Evolutionary conservation across 495 filamentous ascomycete species (phyloP), one percentile per base, ranked within the genome.

Genomic region (Daldinia concentrica): DNA sequence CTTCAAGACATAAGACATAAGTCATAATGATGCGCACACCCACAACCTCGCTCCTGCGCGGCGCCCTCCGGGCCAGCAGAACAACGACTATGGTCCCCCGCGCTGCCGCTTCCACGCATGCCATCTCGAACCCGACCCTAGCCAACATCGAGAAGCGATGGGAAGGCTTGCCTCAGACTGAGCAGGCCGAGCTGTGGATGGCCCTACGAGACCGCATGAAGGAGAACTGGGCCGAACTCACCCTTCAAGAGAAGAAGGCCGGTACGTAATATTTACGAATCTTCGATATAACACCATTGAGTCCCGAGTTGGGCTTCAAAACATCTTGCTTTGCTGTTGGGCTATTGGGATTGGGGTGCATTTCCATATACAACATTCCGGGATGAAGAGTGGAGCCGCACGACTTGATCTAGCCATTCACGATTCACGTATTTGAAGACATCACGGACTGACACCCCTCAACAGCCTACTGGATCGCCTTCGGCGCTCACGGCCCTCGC

Each of bases 131-230:
- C 86, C 95, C 96, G 74, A 97, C 94, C 32, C 89, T 99, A 69
- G 92, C 93, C 81, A 91, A 96, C 83, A 98, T 99, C 79, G 95
- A 99, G 90, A 98, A 97, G 92, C 86, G 95, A 83, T 99, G 95
- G 95, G 95, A 99, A 86, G 87, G 79, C 63, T 92, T 99, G 92
- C 94, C 93, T 39, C 93, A 94, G 63, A 92, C 96, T 86, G 95
- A 99, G 88, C 95, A 99, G 89, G 95, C 96, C 67, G 95, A 98
- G 78, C 83, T 99, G 74, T 99, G 95, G 95, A 99, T 99, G 95
- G 85, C 91, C 75, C 86, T 99, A 79, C 86, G 95, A 76, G 95
- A 99, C 85, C 90, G 95, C 76, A 98, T 98, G 95, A 98, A 97
- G 92, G 89, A 86, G 70, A 92, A 92, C 82, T 99, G 95, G 95